These are phyloP conservation scores for Chlorella sp. DNA, from an alignment of 139 green algal genomes.

Conservation along the genomic window DNA sequence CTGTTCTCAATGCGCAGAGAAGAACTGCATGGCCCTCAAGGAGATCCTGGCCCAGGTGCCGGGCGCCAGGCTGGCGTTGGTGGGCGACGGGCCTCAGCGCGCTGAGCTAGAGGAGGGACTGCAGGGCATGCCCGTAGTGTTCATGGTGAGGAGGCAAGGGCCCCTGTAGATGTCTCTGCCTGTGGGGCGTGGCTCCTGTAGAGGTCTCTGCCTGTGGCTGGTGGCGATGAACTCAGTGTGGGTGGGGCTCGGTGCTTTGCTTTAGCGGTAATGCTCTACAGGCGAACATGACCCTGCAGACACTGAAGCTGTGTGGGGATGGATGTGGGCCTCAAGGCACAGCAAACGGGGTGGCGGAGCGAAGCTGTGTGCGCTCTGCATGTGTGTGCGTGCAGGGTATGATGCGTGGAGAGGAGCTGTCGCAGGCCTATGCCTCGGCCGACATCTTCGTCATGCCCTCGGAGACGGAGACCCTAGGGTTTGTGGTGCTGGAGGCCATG, in stretches of 20 bases:
- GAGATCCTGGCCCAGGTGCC: conserved; percentile 61
- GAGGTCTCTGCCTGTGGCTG: too few species aligned
- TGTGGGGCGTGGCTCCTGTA: too few species aligned
- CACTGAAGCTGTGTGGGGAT: not conserved
- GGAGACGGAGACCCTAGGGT: conserved; percentile 80
- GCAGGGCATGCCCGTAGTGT: conserved; percentile 47
- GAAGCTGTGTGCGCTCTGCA: not conserved
- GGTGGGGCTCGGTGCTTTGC: too few species aligned
- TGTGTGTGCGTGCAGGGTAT: conserved; percentile 5
- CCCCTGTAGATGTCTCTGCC: not conserved
- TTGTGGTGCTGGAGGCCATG: conserved; percentile 98
- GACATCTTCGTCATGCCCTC: conserved; percentile 96
- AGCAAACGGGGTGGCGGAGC: too few species aligned
- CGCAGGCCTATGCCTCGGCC: conserved; percentile 79
- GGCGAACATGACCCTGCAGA: too few species aligned
- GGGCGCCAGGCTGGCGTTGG: conserved; percentile 72
- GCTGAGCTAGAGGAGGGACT: conserved; percentile 58
- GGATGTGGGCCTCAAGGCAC: too few species aligned
- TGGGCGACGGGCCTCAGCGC: conserved; percentile 84
- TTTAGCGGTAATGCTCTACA: too few species aligned
- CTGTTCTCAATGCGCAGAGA: conserved; percentile 63
- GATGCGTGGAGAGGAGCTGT: conserved; percentile 83
- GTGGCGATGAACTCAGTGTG: too few species aligned
- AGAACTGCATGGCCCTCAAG: conserved; percentile 74
- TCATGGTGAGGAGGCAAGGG: conserved; percentile 33